phyloP scores from a whole-genome alignment of 129 eudicot genomes.

The Glebionis coronaria region DNA sequence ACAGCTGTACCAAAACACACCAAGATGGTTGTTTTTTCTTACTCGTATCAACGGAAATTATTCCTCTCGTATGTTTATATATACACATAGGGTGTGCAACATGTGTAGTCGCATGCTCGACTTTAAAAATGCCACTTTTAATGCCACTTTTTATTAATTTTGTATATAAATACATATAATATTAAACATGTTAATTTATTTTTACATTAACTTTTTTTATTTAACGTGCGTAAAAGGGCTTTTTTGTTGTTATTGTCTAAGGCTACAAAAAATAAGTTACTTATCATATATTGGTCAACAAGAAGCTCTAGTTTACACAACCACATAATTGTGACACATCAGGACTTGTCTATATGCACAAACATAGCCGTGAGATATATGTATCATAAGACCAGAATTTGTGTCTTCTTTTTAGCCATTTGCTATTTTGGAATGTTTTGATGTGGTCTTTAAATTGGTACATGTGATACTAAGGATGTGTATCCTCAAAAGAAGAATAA shows the following conservation, averaged over 20 bases:
- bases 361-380: neutral
- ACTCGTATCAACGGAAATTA: neutral
- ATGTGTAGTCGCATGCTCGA: no score
- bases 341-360: neutral
- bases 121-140: no score
- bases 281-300: no score
- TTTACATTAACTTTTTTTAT: no score
- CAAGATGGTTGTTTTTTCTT: neutral
- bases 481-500: neutral
- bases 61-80: neutral
- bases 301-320: neutral
- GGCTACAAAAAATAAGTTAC: no score
- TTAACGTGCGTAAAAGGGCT: no score
- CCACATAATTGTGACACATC: neutral
- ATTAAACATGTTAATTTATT: no score
- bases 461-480: neutral
- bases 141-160: no score
- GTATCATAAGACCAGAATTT: neutral
- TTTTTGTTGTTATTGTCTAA: no score
- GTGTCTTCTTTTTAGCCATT: neutral
- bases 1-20: constrained; percentile 21
- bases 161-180: no score
- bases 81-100: no score
- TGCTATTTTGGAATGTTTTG: neutral
- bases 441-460: neutral